Conservation (phyloP, 768 basidiomycete genomes). For the Tricholoma sp. region DNA sequence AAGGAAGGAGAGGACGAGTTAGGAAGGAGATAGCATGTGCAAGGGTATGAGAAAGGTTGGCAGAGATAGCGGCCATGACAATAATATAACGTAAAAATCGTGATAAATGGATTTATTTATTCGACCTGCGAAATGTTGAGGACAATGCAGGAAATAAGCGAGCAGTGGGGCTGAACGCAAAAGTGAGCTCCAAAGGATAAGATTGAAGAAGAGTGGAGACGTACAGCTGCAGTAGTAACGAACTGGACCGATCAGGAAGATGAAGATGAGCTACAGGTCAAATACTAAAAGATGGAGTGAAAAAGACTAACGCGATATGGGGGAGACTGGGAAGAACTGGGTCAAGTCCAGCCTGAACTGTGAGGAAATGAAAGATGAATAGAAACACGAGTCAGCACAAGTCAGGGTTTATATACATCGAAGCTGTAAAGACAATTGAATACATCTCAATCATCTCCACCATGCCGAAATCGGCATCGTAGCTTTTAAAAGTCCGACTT, state of each 20-base stretch:
- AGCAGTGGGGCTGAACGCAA: constrained; percentile 4
- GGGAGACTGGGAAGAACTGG: constrained; percentile 19
- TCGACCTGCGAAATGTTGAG: constrained; percentile 61
- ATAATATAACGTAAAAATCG: constrained; percentile 15
- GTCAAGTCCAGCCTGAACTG: constrained; percentile 19
- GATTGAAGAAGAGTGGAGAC: too few relatives aligned
- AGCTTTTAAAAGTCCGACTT: constrained; percentile 26
- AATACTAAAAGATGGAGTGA: neutral
- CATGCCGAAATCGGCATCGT: constrained; percentile 23
- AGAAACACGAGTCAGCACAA: too few relatives aligned
- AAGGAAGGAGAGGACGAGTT: constrained; percentile 54
- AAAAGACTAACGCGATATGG: constrained; percentile 9
- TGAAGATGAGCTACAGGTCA: constrained; percentile 4
- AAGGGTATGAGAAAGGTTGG: constrained; percentile 60
- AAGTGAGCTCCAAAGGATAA: too few relatives aligned
- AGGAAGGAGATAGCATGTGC: constrained; percentile 72
- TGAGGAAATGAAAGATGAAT: constrained; percentile 7
- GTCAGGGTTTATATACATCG: neutral
- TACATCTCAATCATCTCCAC: neutral
- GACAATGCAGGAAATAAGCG: constrained; percentile 12
- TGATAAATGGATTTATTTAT: constrained; percentile 27
- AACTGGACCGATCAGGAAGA: neutral
- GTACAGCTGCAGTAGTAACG: neutral
- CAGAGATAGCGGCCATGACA: constrained; percentile 30
- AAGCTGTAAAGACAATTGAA: constrained; percentile 14